Base-by-base conservation (phyloP, 2,329 filamentous ascomycete species). In the Apiospora aurea region DNA sequence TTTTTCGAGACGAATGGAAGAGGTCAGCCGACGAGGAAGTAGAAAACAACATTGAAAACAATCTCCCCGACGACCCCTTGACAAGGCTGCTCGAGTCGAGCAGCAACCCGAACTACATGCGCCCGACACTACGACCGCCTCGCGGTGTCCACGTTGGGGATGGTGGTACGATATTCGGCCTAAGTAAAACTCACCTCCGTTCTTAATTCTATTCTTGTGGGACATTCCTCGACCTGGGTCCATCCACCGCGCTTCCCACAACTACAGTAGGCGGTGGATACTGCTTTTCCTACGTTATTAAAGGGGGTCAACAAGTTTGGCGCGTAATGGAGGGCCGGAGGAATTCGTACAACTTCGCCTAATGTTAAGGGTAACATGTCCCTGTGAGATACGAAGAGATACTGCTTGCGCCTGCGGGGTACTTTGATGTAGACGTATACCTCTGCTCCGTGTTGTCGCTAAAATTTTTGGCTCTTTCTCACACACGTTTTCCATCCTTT, bases 191-290 rank as follows among this genome's bases (percentile, higher is more conserved):
- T 14, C 86, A 87, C 61, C 80, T 90, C 64, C 84, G 87, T 34
- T 83, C 85, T 3, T 93, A 93, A 77, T 85, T 88, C 69, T 78
- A 83, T 16, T 82, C 84, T 1, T 86, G 85, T 73, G 83, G 83
- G 29, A 84, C 89, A 0, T 92, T 89, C 75, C 70, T 92, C 5
- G 91, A 93, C 74, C 78, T 93, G 0, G 86, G 69, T n/a, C 49
- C n/a, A 26, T 51, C 49, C n/a, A 51, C 2, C 49, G 26, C 24
- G 34, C 24, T 34, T 14, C 51, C 51, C 7, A 57, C 24, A 57
- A 34, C 24, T 29, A 57, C 24, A 57, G 51, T 57, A 57, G 51
- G 26, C 34, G 51, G 51, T 26, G 26, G 26, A 57, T 57, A 57
- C 51, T 57, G 51, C 51, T 57, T 57, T 57, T 57, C 26, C 26